Evolutionary conservation across 768 basidiomycete species (phyloP).

Genomic region (Psilocybe azurescens): DNA sequence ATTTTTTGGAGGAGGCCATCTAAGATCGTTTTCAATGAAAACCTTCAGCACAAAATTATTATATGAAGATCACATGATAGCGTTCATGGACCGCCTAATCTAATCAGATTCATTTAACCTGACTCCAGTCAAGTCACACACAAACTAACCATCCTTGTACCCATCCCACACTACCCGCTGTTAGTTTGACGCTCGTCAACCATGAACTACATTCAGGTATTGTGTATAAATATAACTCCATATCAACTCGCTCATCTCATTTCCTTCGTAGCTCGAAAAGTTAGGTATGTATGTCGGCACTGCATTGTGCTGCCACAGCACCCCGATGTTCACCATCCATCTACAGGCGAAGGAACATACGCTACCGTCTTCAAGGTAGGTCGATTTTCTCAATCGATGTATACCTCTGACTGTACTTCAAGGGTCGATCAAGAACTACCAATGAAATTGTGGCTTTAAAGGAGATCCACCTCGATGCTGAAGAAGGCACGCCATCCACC

Average conservation of each 20-base stretch:
- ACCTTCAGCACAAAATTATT: background rate
- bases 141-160: slow-evolving; percentile 7
- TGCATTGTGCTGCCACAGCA: background rate
- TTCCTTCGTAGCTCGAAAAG: slow-evolving; percentile 75
- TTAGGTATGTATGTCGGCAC: slow-evolving; percentile 60
- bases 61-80: slow-evolving; percentile 6
- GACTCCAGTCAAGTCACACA: background rate
- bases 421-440: slow-evolving; percentile 97
- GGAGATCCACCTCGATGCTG: slow-evolving; percentile 98
- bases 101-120: slow-evolving; percentile 5
- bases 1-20: slow-evolving; percentile 51
- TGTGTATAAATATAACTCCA: background rate
- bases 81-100: slow-evolving; percentile 15
- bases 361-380: slow-evolving; percentile 96
- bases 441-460: slow-evolving; percentile 98
- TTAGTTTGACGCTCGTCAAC: slow-evolving; percentile 2
- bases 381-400: background rate
- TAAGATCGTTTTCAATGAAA: slow-evolving; percentile 5
- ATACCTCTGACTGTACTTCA: slow-evolving; percentile 1
- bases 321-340: slow-evolving; percentile 49
- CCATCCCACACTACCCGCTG: background rate
- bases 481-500: slow-evolving; percentile 98
- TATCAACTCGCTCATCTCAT: slow-evolving; percentile 5
- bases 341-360: slow-evolving; percentile 88
- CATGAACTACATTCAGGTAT: slow-evolving; percentile 60